Evolutionary conservation across 2,329 filamentous ascomycete species (phyloP), one percentile per base, ranked within the genome.

Genomic region (Colletotrichum liriopes): DNA sequence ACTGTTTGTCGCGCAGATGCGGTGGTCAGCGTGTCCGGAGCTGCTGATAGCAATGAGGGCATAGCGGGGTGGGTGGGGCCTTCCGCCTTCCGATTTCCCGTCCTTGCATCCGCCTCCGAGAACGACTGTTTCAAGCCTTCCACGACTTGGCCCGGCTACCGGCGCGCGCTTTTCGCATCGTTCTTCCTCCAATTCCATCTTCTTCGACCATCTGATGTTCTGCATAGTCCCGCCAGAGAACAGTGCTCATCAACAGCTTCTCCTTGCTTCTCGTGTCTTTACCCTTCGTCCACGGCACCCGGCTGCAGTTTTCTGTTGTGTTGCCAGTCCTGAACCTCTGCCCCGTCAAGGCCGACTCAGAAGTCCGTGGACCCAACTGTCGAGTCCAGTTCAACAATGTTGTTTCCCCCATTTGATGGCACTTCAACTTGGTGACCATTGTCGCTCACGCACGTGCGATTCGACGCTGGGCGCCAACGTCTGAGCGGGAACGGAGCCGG

Each of bases 51-150:
- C 62, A 18, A 51, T 54, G 35, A 54, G 62, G 62, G 51, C 20
- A 55, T 26, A 39, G n/a, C 39, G 32, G 45, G 49, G 32, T 60
- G 54, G 18, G 62, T 66, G 67, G 67, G 67, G 67, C 47, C 43
- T 47, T 67, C 67, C 62, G 64, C 37, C 49, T 56, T 70, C 67
- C 67, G 54, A 47, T 12, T 49, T 66, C 26, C 63, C 43, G 67
- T 58, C 52, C 61, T 29, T 45, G 54, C 61, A 59, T 70, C 67
- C 61, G 61, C 37, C 61, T 59, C 61, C 63, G 61, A 35, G 29
- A 66, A 43, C 20, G 37, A 43, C 54, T 47, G 37, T 23, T 59
- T 23, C 52, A 37, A 43, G 61, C 32, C 62, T 32, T 20, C 16
- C 16, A 41, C 35, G n/a, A 32, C 60, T 39, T 47, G 54, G 45